Evolutionary conservation across 2,329 filamentous ascomycete genomes (phyloP).

Genomic region (Pseudodiploospora longispora): DNA sequence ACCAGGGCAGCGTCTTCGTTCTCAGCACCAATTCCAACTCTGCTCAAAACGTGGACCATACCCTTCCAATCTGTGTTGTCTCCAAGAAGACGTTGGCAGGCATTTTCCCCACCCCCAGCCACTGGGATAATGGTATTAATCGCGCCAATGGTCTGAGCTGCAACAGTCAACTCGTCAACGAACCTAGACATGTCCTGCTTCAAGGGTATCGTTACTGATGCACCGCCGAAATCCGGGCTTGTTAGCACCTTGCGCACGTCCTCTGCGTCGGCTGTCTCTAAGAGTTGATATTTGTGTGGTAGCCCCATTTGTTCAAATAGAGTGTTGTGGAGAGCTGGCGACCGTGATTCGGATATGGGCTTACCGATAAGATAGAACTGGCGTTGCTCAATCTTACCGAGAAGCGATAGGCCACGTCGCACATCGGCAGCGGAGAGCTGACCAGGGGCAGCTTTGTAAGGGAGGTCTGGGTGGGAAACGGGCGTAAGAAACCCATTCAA

Average conservation of each 20-base stretch:
- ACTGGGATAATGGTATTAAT: slow-evolving; percentile 85
- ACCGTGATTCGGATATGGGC: slow-evolving; percentile 74
- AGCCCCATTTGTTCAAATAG: slow-evolving; percentile 71
- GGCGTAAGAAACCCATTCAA: slow-evolving; percentile 91
- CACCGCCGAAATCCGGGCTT: slow-evolving; percentile 73
- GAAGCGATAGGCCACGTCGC: slow-evolving; percentile 63
- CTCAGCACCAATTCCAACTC: slow-evolving; percentile 49
- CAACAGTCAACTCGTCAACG: slow-evolving; percentile 70
- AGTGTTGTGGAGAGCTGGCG: slow-evolving; percentile 81
- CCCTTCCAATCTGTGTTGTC: slow-evolving; percentile 96
- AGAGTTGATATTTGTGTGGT: slow-evolving; percentile 69
- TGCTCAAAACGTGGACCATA: slow-evolving; percentile 72
- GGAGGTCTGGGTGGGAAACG: slow-evolving; percentile 81
- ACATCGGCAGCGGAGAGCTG: slow-evolving; percentile 90
- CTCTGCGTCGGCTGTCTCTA: slow-evolving; percentile 62
- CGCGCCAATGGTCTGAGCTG: slow-evolving; percentile 78
- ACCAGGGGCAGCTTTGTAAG: slow-evolving; percentile 87
- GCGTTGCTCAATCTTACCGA: slow-evolving; percentile 69
- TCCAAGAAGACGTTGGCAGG: slow-evolving; percentile 55
- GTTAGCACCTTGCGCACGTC: slow-evolving; percentile 60
- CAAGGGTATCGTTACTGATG: slow-evolving; percentile 90
- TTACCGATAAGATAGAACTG: slow-evolving; percentile 84
- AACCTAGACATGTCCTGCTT: slow-evolving; percentile 81
- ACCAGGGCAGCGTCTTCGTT: slow-evolving; percentile 53
- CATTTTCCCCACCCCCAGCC: slow-evolving; percentile 23